Percentiles rank a stretch among this genome's conserved stretches.
Conservation (phyloP, 305 asterid genomes). For the Lippia alba region DNA sequence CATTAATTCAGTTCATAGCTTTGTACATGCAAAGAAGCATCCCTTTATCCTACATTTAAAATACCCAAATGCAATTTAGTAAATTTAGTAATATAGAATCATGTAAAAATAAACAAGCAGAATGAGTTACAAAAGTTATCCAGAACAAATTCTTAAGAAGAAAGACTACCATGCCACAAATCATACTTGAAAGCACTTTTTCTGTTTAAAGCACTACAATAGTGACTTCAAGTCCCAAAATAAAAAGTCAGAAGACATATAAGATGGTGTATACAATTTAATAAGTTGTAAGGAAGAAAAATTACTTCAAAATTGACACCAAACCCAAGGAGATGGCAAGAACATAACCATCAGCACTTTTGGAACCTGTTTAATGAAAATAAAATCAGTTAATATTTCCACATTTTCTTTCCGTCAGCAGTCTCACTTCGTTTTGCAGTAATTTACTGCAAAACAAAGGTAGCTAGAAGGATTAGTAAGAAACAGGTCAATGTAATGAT, state of each 20-base stretch:
- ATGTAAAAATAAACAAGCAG: constrained; percentile 6
- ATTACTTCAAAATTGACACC: constrained; percentile 83
- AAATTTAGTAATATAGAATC: neutral
- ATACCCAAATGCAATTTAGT: constrained; percentile 17
- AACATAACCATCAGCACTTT: constrained; percentile 72
- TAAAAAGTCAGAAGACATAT: constrained; percentile 14
- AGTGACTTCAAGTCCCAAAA: constrained; percentile 9
- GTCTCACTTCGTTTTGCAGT: constrained; percentile 1
- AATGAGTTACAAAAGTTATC: neutral
- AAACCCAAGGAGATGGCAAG: constrained; percentile 92
- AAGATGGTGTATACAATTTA: neutral
- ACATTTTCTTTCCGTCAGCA: constrained; percentile 13
- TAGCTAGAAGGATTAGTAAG: constrained; percentile 9
- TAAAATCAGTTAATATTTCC: constrained; percentile 32
- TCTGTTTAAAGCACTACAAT: neutral
- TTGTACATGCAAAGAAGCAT: constrained; percentile 4
- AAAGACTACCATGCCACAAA: neutral
- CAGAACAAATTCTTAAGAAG: neutral
- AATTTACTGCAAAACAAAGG: constrained; percentile 26
- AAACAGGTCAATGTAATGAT: neutral
- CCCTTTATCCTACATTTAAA: neutral
- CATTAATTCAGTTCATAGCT: constrained; percentile 27
- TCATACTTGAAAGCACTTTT: neutral
- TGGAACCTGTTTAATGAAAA: constrained; percentile 62
- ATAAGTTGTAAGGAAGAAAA: constrained; percentile 30